Evolutionary conservation across 2,329 filamentous ascomycete genomes (phyloP).

Genomic region (Penicillium sp.): DNA sequence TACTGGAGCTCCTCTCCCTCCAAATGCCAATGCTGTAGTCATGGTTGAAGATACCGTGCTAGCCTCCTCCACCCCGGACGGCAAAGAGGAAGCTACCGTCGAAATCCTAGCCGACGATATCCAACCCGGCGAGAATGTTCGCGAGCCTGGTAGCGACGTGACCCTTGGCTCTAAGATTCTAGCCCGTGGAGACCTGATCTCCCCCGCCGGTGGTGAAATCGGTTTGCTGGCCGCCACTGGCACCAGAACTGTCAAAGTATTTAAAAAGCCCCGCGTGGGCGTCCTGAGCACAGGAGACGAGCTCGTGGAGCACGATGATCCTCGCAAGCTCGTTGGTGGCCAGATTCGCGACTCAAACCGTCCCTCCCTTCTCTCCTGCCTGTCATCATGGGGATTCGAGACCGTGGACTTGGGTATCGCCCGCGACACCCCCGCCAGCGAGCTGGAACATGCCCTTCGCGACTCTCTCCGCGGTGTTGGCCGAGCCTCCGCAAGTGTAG

Average conservation of each 20-base stretch:
- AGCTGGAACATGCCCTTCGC: conserved; percentile 75
- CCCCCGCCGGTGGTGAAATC: conserved; percentile 84
- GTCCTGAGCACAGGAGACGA: conserved; percentile 94
- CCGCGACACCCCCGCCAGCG: conserved; percentile 55
- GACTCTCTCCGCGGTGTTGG: conserved; percentile 62
- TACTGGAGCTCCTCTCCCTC: conserved; percentile 86
- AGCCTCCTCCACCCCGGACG: conserved; percentile 72
- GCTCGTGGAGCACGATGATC: conserved; percentile 70
- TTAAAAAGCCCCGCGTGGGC: conserved; percentile 74
- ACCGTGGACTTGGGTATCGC: conserved; percentile 85
- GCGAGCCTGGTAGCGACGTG: conserved; percentile 89
- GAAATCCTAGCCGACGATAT: conserved; percentile 80
- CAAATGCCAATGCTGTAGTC: conserved; percentile 84
- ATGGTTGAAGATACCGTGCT: conserved; percentile 95
- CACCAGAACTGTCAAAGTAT: conserved; percentile 67
- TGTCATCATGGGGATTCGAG: conserved; percentile 71
- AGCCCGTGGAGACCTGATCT: conserved; percentile 75
- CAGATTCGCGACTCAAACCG: conserved; percentile 94
- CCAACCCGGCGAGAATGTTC: conserved; percentile 78
- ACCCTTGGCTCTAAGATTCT: conserved; percentile 68
- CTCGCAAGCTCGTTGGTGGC: conserved; percentile 65
- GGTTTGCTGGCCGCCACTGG: conserved; percentile 86
- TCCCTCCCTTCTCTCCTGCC: conserved; percentile 78
- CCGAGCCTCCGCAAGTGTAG: conserved; percentile 53
- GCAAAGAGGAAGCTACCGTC: conserved; percentile 79